Base-by-base conservation (phyloP, 768 basidiomycete species). In the Asterophora lycoperdoides region DNA sequence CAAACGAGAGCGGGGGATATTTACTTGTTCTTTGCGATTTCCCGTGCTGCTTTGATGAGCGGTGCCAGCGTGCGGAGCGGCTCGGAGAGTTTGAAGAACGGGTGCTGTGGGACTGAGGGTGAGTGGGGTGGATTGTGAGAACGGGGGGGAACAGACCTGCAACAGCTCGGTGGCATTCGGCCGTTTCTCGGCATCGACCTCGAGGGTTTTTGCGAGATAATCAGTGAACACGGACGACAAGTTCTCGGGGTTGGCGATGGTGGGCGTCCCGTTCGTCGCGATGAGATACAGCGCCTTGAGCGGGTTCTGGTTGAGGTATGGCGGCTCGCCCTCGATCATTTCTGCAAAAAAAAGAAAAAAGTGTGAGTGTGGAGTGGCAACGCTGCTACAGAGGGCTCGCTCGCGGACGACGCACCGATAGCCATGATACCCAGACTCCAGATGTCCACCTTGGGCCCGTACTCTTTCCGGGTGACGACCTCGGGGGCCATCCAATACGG, bases 401-500 rank as follows among this genome's bases (percentile, higher is more conserved):
- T n/a, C n/a, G n/a, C n/a, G n/a, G n/a, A n/a, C n/a, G n/a, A 72
- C 73, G 64, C 66, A 87, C 92, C 93, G 56, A 96, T 89, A 38
- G 93, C 89, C 81, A 95, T 96, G 73, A 97, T 96, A 3, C 93
- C 93, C 55, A 96, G 69, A 64, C 85, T 89, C 93, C 94, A 96
- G 49, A 97, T 92, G 60, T 96, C 94, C n/a, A 97, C 94, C 64
- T 97, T 97, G 11, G 94, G 89, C 0, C 94, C 94, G 65, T 96
- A 96, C 69, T 96, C 94, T 67, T 96, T 96, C 46, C 93, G 83
- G 19, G 93, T 97, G 55, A 96, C 94, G 41, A 97, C 94, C 65
- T 97, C 94, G 0, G 94, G 94, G 0, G 94, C 94, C 94, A 97
- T 96, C 94, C 94, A 97, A 65, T 97, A 97, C 1, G 94, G 94